Evolutionary conservation across 495 filamentous ascomycete genomes (phyloP), one percentile per base, ranked within the genome.

Genomic region (Evernia prunastri): DNA sequence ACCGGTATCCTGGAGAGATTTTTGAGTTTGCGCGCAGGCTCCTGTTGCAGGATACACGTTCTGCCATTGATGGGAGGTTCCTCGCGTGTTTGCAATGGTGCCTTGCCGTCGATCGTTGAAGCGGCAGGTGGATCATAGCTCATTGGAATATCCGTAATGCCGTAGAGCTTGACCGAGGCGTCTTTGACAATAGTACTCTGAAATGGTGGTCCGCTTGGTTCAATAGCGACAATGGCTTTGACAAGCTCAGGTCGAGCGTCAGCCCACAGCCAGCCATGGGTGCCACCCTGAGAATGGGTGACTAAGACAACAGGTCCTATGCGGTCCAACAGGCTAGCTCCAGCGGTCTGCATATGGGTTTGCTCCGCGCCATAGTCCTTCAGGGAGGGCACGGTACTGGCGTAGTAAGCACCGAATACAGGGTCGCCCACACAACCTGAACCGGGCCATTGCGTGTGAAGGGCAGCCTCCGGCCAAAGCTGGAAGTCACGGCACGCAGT

Each of bases 391-490:
- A 76, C 62, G 42, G 71, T 63, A 37, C 60, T 66, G n/a, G 68
- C 67, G 64, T 74, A 78, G 64, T 71, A 76, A 27, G 72, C 66
- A 65, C 84, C 80, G 69, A 84, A 83, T 51, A 76, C 68, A 2
- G 79, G 72, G 69, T 85, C 80, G 37, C 79, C 79, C 29, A 39
- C 23, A 59, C 23, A 20, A 35, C 57, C 40, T 17, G 40, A 36
- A 39, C 82, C 81, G 17, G 82, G 81, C 78, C 80, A 85, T 73
- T 85, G 80, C n/a, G 75, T 80, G 60, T 84, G 82, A 25, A 76
- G 67, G 29, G 68, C 61, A 17, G 80, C 79, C 69, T 78, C 76
- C 0, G 76, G 75, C 77, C 78, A 84, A n/a, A 67, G 70, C 39
- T 73, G 69, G 65, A 74, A 74, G 7, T 64, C 31, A 58, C 74